Conservation (phyloP, 1,284 basidiomycete genomes). For the Peniophora sp. region DNA sequence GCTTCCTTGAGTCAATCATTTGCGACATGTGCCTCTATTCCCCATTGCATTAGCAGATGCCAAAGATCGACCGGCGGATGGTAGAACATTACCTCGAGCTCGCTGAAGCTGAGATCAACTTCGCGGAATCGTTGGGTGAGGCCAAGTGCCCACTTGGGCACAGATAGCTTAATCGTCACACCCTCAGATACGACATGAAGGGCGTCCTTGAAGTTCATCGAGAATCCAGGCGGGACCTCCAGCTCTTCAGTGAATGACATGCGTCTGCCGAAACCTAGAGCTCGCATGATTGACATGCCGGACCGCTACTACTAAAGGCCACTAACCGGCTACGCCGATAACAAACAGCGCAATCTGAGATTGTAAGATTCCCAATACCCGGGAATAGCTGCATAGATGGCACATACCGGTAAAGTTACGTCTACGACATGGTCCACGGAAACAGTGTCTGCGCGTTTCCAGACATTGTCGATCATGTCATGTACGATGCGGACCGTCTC, state of each 20-base stretch:
- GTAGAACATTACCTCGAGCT: slow-evolving; percentile 49
- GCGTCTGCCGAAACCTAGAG: slow-evolving; percentile 40
- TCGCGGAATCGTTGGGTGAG: slow-evolving; percentile 29
- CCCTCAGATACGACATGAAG: slow-evolving; percentile 10
- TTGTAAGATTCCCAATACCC: too few relatives aligned
- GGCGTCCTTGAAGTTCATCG: slow-evolving; percentile 43
- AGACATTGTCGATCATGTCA: slow-evolving; percentile 28
- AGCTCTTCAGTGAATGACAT: slow-evolving; percentile 43
- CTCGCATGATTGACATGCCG: background rate
- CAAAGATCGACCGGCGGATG: too few relatives aligned
- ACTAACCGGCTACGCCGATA: slow-evolving; percentile 42
- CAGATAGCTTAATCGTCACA: slow-evolving; percentile 23
- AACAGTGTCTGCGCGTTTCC: slow-evolving; percentile 22
- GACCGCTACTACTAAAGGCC: background rate
- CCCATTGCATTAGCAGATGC: background rate
- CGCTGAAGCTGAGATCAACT: slow-evolving; percentile 35
- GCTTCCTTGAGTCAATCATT: slow-evolving; percentile 41
- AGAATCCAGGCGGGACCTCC: slow-evolving; percentile 33
- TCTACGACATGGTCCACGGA: slow-evolving; percentile 24
- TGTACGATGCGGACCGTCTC: slow-evolving; percentile 33
- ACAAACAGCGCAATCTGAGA: slow-evolving; percentile 47
- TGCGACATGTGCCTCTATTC: slow-evolving; percentile 43
- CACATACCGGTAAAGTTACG: slow-evolving; percentile 40
- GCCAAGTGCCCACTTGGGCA: slow-evolving; percentile 38
- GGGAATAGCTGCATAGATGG: background rate